Base-by-base conservation (phyloP, 208 protist species). In the Wallacemonas sp. region DNA sequence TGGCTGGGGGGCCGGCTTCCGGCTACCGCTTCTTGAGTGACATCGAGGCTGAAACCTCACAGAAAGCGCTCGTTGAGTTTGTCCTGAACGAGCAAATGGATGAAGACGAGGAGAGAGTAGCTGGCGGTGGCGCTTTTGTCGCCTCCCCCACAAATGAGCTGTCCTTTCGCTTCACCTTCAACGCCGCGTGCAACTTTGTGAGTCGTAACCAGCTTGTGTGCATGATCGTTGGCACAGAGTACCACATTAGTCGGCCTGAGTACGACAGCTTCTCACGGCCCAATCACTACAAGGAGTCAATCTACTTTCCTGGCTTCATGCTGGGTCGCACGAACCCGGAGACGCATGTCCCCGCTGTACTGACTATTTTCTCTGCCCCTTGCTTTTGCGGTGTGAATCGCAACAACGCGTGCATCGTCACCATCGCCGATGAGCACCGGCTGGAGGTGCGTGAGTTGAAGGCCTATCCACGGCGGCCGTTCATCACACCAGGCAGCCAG, bases 171-270 rank as follows among this genome's bases (percentile, higher is more conserved):
- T 92, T 81, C 60, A 90, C 81, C 3, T 92, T 88, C 66, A 90
- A 95, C 46, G 86, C 89, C 19, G 68, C 75, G 51, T 93, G 81
- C 66, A 95, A 92, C 44, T 95, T 95, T 63, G 45, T 92, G 30
- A 81, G 69, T 24, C 77, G 84, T 11, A 95, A 95, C 56, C 51
- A 75, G 15, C 62, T 95, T 2, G 70, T 66, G 30, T 78, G 75
- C 49, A 62, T 92, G 26, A 79, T 95, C 27, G 75, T 83, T 0
- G 88, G 88, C 58, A 89, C 88, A 73, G 83, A 95, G 66, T 95
- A 92, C 69, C 79, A 91, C 68, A 89, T 72, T 3, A 77, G 74
- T 46, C 66, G 81, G 0, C 80, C 80, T 5, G 82, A 92, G 39
- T 84, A 87, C 73, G 77, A 91, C 44, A 91, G 76, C 59, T 92